Evolutionary conservation across 2,329 filamentous ascomycete genomes (phyloP).

Genomic region (Cryphonectria radicalis): DNA sequence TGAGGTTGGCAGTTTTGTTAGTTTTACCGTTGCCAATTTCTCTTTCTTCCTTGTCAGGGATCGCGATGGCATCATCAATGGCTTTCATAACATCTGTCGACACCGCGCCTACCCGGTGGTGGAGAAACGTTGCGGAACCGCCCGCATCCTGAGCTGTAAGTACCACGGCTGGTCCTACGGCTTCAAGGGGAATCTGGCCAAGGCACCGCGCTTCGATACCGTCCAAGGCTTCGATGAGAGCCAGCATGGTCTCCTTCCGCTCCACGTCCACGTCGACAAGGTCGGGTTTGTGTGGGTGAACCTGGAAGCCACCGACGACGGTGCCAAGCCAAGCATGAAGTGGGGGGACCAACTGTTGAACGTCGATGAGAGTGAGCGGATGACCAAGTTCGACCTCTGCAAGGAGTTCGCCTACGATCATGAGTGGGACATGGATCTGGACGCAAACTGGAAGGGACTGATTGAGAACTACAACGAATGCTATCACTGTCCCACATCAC

Average conservation of each 20-base stretch:
- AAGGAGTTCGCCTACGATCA: conserved; percentile 40
- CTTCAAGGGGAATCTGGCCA: conserved; percentile 46
- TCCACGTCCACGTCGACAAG: conserved; percentile 50
- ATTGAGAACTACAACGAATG: conserved; percentile 54
- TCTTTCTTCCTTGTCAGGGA: conserved; percentile 46
- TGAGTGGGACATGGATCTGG: conserved; percentile 41
- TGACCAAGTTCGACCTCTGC: conserved; percentile 34
- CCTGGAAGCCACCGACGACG: conserved; percentile 42
- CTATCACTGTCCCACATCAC: conserved; percentile 55
- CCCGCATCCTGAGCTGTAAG: conserved; percentile 46
- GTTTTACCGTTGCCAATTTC: conserved; percentile 41
- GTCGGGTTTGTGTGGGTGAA: conserved; percentile 57
- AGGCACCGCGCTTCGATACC: conserved; percentile 47
- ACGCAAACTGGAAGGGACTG: conserved; percentile 47
- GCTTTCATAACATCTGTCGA: conserved; percentile 50
- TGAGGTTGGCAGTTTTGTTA: conserved; percentile 43
- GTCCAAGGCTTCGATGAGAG: conserved; percentile 44
- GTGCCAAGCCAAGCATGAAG: conserved; percentile 40
- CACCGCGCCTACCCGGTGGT: conserved; percentile 49
- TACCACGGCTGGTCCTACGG: conserved; percentile 53
- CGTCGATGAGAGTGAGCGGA: conserved; percentile 34
- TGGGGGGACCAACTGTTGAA: conserved; percentile 49
- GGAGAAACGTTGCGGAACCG: conserved; percentile 42
- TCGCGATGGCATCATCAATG: conserved; percentile 40
- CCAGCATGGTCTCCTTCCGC: conserved; percentile 49